Percentiles rank a stretch among this genome's conserved stretches.
phyloP scores from a whole-genome alignment of 139 green algal species.

The Dunaliella primolecta region DNA sequence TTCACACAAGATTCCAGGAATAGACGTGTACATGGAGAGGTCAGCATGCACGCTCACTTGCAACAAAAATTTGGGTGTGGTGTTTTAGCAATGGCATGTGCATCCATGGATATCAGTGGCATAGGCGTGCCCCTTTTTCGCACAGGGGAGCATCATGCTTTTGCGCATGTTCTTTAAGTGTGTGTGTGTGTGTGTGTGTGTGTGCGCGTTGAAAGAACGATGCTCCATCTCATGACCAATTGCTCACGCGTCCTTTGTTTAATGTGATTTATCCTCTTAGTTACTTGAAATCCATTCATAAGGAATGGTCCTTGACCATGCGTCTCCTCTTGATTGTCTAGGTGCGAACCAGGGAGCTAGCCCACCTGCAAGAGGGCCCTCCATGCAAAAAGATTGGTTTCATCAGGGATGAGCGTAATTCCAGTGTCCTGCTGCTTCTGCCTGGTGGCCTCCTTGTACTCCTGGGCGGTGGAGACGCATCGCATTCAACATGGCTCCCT shows the following conservation, averaged over 20 bases:
- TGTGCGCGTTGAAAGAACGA: not conserved
- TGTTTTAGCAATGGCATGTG: too few relatives aligned
- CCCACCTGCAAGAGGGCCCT: constrained; percentile 59
- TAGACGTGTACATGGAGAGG: not conserved
- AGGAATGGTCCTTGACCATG: not conserved
- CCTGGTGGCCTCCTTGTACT: constrained; percentile 64
- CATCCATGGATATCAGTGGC: too few relatives aligned
- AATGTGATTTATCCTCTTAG: not conserved
- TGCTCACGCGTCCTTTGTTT: not conserved
- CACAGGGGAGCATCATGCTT: too few relatives aligned
- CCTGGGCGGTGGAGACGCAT: constrained; percentile 30
- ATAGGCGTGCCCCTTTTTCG: too few relatives aligned
- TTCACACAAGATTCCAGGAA: too few relatives aligned
- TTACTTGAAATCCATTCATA: not conserved
- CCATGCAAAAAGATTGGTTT: constrained; percentile 73
- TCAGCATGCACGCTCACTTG: not conserved
- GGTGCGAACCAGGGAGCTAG: not conserved
- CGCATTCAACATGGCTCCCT: not conserved
- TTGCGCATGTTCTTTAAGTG: too few relatives aligned
- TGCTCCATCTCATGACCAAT: not conserved
- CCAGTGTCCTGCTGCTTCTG: constrained; percentile 43
- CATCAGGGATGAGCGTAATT: constrained; percentile 70
- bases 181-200: not conserved
- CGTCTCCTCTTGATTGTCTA: not conserved
- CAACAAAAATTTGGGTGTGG: too few relatives aligned